Base-by-base conservation (phyloP, 78 protist species). In the Dictyostelium purpureum region DNA sequence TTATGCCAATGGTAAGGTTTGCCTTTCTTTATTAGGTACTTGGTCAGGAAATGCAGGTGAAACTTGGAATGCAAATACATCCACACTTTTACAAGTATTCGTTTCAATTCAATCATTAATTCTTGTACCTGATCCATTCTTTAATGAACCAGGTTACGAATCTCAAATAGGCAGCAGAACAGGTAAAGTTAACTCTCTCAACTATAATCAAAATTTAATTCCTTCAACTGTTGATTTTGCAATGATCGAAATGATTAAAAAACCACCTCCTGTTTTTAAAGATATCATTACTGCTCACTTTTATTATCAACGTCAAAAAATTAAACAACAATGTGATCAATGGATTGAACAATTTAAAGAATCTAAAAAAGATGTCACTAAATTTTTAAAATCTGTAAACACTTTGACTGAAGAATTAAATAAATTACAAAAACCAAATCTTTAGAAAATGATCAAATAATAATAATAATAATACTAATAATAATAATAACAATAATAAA, bases 111-210 rank as follows among this genome's bases (percentile, higher is more conserved):
- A 96, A 69, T 81, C 96, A 12, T 74, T 96, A 52, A 96, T 96
- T 19, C 19, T 97, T 9, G 96, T 90, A 12, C 78, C 87, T 5
- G 88, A 87, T n/a, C 97, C 97, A 0, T 96, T 77, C 92, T 95
- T 85, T 93, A 97, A 96, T 78, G 98, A 97, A 94, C 97, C 98
- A 6, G 98, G 97, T 14, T 95, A 40, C 33, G 97, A 97, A 75
- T 31, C 76, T n/a, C 94, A 78, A 42, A 94, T 94, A 2, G 94
- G 88, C 16, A 69, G 94, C 18, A 19, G 9, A 14, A 33, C 24
- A 24, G 96, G 96, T 33, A 85, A 71, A 0, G 38, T 65, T 3
- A 65, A 61, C 0, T 81, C 85, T 0, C 4, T 67, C 0, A 28
- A 47, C 24, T 94, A 94, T 85, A 94, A 79, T 31, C 85, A 88